These are phyloP conservation scores for Chlamydomonas incerta DNA, from an alignment of 139 green algal species.

Conservation along the genomic window DNA sequence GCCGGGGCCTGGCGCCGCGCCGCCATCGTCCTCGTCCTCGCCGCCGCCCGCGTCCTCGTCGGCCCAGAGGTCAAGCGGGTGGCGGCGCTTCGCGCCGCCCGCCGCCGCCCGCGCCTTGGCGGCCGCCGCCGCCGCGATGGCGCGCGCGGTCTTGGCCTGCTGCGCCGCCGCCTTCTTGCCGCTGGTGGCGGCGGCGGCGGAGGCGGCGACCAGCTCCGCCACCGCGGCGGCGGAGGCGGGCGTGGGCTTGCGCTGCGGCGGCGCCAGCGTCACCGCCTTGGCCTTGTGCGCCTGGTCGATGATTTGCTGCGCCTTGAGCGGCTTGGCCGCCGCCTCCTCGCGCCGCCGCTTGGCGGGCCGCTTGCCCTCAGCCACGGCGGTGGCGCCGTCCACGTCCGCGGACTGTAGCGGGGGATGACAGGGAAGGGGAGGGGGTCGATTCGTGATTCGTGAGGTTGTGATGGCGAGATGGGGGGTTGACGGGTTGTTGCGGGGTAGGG, in stretches of 20 bases:
- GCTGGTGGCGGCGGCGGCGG: not conserved
- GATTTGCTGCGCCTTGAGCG: conserved; percentile 20
- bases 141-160: no score
- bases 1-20: not conserved
- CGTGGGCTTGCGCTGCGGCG: conserved; percentile 3
- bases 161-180: no score
- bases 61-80: conserved; percentile 34
- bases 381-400: conserved; percentile 9
- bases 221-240: not conserved
- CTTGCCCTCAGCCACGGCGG: conserved; percentile 7
- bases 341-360: conserved; percentile 35
- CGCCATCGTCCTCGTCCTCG: not conserved
- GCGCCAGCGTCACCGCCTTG: conserved; percentile 8
- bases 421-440: no score
- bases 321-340: conserved; percentile 10
- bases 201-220: not conserved
- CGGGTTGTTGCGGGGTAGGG: no score
- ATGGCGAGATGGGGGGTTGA: no score
- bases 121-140: not conserved
- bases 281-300: conserved; percentile 39
- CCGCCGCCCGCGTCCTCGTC: conserved; percentile 10
- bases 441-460: no score
- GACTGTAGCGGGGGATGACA: not conserved
- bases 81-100: not conserved
- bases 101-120: not conserved